Evolutionary conservation across 768 basidiomycete species (phyloP).

Genomic region (Suillus subalutaceus): DNA sequence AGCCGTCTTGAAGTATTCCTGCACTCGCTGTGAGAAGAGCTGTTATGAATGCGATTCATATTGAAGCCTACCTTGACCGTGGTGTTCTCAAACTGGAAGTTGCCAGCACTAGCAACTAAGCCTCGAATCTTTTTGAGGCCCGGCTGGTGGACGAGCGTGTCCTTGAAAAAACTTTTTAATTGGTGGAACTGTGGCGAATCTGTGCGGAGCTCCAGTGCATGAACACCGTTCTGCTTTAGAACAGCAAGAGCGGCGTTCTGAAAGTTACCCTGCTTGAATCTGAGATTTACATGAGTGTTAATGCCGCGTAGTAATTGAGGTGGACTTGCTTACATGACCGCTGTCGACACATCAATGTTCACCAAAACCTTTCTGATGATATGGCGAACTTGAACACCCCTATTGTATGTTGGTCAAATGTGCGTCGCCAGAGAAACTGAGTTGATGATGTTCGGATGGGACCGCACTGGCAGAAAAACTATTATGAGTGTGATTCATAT

Average conservation of each 20-base stretch:
- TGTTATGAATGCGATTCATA: background rate
- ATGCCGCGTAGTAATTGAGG: background rate
- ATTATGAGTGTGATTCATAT: too few species aligned
- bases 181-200: constrained; percentile 28
- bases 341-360: constrained; percentile 50
- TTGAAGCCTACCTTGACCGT: background rate
- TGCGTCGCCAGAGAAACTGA: background rate
- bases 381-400: constrained; percentile 46
- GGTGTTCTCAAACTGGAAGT: background rate
- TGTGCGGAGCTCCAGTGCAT: constrained; percentile 32
- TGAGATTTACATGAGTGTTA: constrained; percentile 11
- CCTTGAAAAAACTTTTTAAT: constrained; percentile 43
- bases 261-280: constrained; percentile 31
- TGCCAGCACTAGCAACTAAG: constrained; percentile 20
- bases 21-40: background rate
- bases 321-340: constrained; percentile 41
- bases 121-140: constrained; percentile 39
- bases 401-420: constrained; percentile 20
- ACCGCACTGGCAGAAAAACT: too few species aligned
- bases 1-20: background rate
- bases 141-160: too few species aligned
- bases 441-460: constrained; percentile 13
- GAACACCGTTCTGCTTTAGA: constrained; percentile 25
- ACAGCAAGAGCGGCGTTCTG: constrained; percentile 36
- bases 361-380: constrained; percentile 42